Evolutionary conservation across 2,329 filamentous ascomycete genomes (phyloP).

Genomic region (Aureobasidium leucospermi): DNA sequence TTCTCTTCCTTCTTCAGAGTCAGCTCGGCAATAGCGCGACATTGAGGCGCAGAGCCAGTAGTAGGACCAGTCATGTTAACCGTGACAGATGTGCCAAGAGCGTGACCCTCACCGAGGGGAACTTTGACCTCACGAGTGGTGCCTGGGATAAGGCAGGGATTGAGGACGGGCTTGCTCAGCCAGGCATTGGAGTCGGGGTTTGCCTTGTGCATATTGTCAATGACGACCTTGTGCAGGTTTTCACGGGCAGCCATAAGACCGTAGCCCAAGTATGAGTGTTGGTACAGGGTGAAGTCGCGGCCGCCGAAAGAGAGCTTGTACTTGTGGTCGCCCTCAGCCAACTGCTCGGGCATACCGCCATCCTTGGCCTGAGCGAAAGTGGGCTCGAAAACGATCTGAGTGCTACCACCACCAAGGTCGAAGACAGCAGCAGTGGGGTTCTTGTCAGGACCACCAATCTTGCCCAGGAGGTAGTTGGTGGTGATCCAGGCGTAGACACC

Average conservation of each 20-base stretch:
- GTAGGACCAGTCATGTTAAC: slow-evolving; percentile 87
- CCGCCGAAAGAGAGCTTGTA: slow-evolving; percentile 88
- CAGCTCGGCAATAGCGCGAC: slow-evolving; percentile 81
- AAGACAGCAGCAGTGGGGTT: slow-evolving; percentile 89
- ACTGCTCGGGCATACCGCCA: slow-evolving; percentile 76
- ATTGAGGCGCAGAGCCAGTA: slow-evolving; percentile 71
- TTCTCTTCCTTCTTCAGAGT: slow-evolving; percentile 80
- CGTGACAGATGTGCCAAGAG: slow-evolving; percentile 56
- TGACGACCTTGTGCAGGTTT: slow-evolving; percentile 67
- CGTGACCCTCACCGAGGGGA: slow-evolving; percentile 57
- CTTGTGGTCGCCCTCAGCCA: slow-evolving; percentile 90
- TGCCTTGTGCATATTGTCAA: slow-evolving; percentile 62
- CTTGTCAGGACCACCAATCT: slow-evolving; percentile 88
- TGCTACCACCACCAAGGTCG: slow-evolving; percentile 92
- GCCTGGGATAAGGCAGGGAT: slow-evolving; percentile 81
- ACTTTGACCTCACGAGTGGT: slow-evolving; percentile 69
- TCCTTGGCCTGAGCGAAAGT: slow-evolving; percentile 68
- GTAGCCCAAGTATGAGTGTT: slow-evolving; percentile 96
- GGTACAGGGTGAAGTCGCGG: slow-evolving; percentile 85
- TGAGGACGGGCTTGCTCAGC: slow-evolving; percentile 63
- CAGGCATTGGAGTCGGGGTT: slow-evolving; percentile 54
- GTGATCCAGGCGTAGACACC: slow-evolving; percentile 99
- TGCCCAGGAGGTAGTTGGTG: slow-evolving; percentile 94
- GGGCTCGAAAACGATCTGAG: slow-evolving; percentile 97
- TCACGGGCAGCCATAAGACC: slow-evolving; percentile 93